Conservation (phyloP, 2,329 filamentous ascomycete genomes). For the Lecanicillium sp. region DNA sequence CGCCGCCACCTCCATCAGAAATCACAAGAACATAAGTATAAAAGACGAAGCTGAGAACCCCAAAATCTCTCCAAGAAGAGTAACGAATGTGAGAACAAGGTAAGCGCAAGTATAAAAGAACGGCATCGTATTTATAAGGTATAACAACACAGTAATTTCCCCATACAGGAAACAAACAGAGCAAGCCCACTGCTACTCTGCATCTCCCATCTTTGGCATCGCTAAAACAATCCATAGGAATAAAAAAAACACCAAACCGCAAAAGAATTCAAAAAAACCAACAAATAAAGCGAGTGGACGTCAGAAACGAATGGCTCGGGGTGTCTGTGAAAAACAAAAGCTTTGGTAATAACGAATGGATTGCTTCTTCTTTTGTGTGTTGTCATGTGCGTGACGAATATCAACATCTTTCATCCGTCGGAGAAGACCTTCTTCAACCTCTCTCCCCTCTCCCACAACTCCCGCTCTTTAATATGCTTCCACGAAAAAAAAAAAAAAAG, state of each 20-base stretch:
- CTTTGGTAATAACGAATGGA: conserved; percentile 9
- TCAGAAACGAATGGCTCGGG: neutral
- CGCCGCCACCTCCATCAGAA: too few species aligned
- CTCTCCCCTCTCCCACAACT: too few species aligned
- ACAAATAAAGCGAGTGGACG: neutral
- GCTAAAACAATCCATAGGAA: neutral
- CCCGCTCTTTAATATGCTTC: conserved; percentile 4
- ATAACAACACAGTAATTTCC: neutral
- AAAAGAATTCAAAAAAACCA: neutral
- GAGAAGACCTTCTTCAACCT: neutral
- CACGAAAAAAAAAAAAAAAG: neutral
- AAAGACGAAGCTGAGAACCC: too few species aligned
- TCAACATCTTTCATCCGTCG: neutral
- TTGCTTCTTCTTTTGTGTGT: neutral
- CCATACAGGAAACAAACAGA: neutral
- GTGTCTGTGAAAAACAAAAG: neutral
- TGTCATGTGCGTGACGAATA: neutral
- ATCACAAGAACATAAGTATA: too few species aligned
- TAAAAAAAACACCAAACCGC: neutral
- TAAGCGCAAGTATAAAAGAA: neutral
- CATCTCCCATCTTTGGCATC: neutral
- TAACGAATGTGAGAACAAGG: too few species aligned
- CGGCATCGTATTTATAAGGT: too few species aligned
- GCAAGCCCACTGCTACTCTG: neutral
- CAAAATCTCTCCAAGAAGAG: too few species aligned